phyloP scores from a whole-genome alignment of 495 filamentous ascomycete genomes.

The Neurospora sp. region DNA sequence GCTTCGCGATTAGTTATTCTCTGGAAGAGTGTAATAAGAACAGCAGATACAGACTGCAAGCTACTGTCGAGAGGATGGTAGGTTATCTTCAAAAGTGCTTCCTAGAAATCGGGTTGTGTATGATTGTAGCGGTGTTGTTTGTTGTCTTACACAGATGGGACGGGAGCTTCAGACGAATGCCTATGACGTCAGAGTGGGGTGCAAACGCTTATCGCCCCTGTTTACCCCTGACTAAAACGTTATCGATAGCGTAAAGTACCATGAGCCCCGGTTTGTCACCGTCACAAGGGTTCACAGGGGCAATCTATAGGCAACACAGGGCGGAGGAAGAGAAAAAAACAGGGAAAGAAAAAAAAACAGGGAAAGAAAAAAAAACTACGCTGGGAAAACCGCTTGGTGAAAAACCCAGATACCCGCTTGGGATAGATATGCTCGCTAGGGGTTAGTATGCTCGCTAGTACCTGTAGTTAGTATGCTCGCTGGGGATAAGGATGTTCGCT shows the following conservation, averaged over 20 bases:
- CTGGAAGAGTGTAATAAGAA: background rate
- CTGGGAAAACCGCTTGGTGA: background rate
- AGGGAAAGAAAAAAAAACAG: background rate
- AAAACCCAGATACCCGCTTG: background rate
- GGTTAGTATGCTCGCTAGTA: background rate
- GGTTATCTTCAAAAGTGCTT: background rate
- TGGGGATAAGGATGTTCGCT: background rate
- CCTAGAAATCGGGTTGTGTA: background rate
- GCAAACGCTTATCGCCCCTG: background rate
- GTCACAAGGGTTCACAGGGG: background rate
- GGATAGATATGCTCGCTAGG: background rate
- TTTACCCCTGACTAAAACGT: background rate
- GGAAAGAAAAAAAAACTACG: background rate
- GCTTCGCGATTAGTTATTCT: background rate
- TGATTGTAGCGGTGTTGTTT: background rate
- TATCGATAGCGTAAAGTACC: background rate
- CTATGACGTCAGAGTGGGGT: background rate
- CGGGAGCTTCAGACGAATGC: background rate
- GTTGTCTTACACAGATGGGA: background rate
- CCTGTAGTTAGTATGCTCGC: background rate
- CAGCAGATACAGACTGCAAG: background rate
- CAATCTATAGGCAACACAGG: background rate
- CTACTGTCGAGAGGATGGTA: background rate
- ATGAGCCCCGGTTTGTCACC: background rate
- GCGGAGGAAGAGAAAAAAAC: background rate